Evolutionary conservation across 1,139 yeast species (phyloP).

Genomic region (Scheffersomyces insectosa): DNA sequence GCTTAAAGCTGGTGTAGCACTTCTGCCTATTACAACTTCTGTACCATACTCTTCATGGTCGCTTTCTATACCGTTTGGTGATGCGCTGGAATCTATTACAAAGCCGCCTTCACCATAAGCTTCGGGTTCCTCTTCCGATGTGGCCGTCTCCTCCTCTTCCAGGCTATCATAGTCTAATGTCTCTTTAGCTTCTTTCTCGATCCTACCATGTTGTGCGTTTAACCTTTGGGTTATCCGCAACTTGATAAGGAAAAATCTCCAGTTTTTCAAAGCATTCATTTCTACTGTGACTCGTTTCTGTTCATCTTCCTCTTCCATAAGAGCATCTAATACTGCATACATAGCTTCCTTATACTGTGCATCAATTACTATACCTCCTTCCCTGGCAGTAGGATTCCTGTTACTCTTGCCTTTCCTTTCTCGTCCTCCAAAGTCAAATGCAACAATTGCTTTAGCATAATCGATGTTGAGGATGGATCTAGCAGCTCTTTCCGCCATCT

Average conservation of each 20-base stretch:
- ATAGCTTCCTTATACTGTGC: slow-evolving; percentile 67
- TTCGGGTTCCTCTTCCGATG: slow-evolving; percentile 5
- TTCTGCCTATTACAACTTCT: not conserved
- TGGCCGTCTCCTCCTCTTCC: slow-evolving; percentile 1
- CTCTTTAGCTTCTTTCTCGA: slow-evolving; percentile 21
- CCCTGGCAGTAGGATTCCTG: slow-evolving; percentile 59
- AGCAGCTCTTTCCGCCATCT: slow-evolving; percentile 69
- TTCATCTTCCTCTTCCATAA: slow-evolving; percentile 58
- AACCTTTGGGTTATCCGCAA: slow-evolving; percentile 71
- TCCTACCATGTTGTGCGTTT: slow-evolving; percentile 63
- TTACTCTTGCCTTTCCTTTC: slow-evolving; percentile 4
- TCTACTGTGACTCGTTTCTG: slow-evolving; percentile 46
- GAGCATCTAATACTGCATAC: slow-evolving; percentile 51
- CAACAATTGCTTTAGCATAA: slow-evolving; percentile 84
- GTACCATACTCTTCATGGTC: slow-evolving; percentile 4
- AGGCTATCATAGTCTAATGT: not conserved
- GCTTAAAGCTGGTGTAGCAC: too few species aligned
- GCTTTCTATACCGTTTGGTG: slow-evolving; percentile 2
- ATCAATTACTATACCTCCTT: slow-evolving; percentile 79
- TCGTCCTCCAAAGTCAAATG: slow-evolving; percentile 66
- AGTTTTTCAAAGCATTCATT: slow-evolving; percentile 58
- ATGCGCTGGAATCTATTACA: slow-evolving; percentile 6
- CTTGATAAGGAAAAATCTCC: slow-evolving; percentile 75
- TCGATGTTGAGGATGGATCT: slow-evolving; percentile 61
- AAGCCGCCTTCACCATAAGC: slow-evolving; percentile 16